Evolutionary conservation across 129 eudicot genomes (phyloP), one percentile per base, ranked within the genome.

Genomic region (Flaveria ramosissima): DNA sequence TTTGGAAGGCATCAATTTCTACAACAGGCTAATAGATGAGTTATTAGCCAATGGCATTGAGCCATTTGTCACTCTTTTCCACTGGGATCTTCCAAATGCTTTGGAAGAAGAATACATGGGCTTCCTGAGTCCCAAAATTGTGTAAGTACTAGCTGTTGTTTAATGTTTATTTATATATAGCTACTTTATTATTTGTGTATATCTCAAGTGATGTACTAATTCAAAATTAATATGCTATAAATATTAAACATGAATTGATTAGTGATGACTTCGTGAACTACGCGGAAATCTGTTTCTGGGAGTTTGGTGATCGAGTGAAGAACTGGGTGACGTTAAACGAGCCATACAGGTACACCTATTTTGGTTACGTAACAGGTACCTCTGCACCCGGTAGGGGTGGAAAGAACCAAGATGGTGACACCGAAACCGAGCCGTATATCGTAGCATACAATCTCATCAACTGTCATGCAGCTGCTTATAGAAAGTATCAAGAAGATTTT

Each of bases 251-350:
- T 55, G 9, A 7, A 55, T 55, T 19, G 2, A 55, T 2, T 26
- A 83, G 84, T 65, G 73, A 71, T 0, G 84, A 75, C 27, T 79
- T 78, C 21, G 56, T 55, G 10, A 69, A 51, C 23, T 83, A 68
- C 30, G 87, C 71, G 21, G 87, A 79, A 60, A 64, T 83, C 26
- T 83, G 84, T 26, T 79, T 79, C 17, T 61, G 77, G 76, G 74
- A 75, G 39, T 86, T 83, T 72, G 89, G 89, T 13, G 86, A 86
- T 30, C 78, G 86, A 6, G 86, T 86, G 32, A 82, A 71, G 75
- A 53, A 76, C 47, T 80, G 90, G 90, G 77, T 74, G 70, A 83
- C 87, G 1, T 4, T 83, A 5, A 83, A 86, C 45, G 90, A 86
- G 45, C 87, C 83, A 27, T 64, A 71, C 27, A 30, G 66, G 2